phyloP scores from a whole-genome alignment of 129 eudicot species.

The Flaveria sonorensis region DNA sequence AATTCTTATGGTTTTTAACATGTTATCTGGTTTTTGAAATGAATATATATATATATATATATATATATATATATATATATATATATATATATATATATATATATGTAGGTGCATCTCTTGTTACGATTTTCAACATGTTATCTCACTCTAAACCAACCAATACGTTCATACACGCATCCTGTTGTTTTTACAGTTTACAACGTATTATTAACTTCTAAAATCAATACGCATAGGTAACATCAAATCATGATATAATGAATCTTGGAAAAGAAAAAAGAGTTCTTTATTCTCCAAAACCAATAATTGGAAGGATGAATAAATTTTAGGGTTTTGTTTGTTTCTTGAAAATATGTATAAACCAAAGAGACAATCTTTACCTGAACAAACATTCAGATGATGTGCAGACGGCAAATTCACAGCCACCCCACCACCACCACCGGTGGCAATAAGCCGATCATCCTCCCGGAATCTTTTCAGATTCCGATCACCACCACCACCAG shows the following conservation, averaged over 20 bases:
- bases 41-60: too few relatives aligned
- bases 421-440: slow-evolving; percentile 26
- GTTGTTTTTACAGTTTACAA: too few relatives aligned
- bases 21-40: too few relatives aligned
- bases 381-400: slow-evolving; percentile 30
- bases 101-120: too few relatives aligned
- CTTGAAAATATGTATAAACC: neutral
- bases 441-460: slow-evolving; percentile 26
- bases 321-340: slow-evolving; percentile 34
- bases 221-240: too few relatives aligned
- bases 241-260: slow-evolving; percentile 1
- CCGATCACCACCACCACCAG: slow-evolving; percentile 39
- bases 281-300: slow-evolving; percentile 19
- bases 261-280: neutral
- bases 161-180: too few relatives aligned
- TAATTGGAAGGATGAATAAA: slow-evolving; percentile 24
- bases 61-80: too few relatives aligned
- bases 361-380: slow-evolving; percentile 32
- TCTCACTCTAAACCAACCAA: too few relatives aligned
- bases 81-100: too few relatives aligned
- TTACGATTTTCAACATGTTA: too few relatives aligned
- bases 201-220: too few relatives aligned
- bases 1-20: too few relatives aligned
- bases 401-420: slow-evolving; percentile 26
- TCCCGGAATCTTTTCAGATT: slow-evolving; percentile 48